phyloP scores from a whole-genome alignment of 208 protist genomes.

The Strigomonas culicis region DNA sequence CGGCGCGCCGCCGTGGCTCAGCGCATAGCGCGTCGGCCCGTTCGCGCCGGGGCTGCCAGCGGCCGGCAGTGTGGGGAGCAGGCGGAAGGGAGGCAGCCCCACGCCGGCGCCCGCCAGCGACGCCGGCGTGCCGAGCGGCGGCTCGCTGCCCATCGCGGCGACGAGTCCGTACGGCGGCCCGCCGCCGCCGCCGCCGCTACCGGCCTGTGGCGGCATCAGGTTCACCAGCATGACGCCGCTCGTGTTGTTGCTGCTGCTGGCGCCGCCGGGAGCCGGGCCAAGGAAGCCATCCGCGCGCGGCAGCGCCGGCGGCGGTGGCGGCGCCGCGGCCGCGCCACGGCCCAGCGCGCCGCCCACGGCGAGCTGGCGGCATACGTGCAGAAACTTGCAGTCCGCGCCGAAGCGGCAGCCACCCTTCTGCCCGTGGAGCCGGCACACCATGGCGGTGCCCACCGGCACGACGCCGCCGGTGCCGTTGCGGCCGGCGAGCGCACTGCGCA shows the following conservation, averaged over 20 bases:
- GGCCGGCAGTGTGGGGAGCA: background rate
- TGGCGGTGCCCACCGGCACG: background rate
- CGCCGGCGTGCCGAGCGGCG: background rate
- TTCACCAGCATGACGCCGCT: background rate
- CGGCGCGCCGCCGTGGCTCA: no score
- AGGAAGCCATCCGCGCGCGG: background rate
- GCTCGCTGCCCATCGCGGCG: background rate
- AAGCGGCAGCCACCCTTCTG: conserved; percentile 39
- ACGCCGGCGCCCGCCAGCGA: background rate
- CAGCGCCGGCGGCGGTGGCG: conserved; percentile 5
- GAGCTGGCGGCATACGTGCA: conserved; percentile 50
- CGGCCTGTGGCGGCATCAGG: background rate
- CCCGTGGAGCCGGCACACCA: conserved; percentile 40
- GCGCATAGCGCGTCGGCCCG: no score
- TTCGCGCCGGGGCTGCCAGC: background rate
- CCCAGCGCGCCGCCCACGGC: conserved; percentile 1
- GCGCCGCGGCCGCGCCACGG: background rate
- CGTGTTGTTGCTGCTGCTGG: background rate
- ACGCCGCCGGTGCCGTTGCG: background rate
- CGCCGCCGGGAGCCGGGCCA: background rate
- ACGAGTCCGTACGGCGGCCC: background rate
- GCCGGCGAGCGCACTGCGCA: conserved; percentile 25
- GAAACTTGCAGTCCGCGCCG: conserved; percentile 56
- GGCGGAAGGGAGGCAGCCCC: background rate
- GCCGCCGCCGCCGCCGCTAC: background rate